These are phyloP conservation scores for Effrenium voratum DNA, from an alignment of 73 alveolate genomes.

Conservation along the genomic window DNA sequence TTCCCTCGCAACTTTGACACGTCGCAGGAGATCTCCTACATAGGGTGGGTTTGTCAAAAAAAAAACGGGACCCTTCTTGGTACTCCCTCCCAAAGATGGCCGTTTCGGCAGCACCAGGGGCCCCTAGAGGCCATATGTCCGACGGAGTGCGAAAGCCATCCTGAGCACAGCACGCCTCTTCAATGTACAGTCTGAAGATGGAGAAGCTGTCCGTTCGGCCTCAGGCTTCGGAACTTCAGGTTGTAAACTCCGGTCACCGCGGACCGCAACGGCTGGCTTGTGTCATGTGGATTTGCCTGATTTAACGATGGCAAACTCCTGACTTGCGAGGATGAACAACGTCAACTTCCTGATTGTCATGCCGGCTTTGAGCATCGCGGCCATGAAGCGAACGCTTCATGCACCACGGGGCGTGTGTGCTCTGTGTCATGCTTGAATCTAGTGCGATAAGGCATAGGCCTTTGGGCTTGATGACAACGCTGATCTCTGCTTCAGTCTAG, in stretches of 20 bases:
- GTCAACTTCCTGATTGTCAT: background rate
- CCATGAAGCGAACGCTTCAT: too few species aligned
- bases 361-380: background rate
- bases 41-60: too few species aligned
- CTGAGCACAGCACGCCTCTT: constrained; percentile 74
- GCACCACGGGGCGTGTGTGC: too few species aligned
- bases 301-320: background rate
- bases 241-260: background rate
- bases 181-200: constrained; percentile 81
- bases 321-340: background rate
- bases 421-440: too few species aligned
- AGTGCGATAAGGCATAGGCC: constrained; percentile 10
- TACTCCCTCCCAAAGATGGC: too few species aligned
- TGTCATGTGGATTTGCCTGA: too few species aligned
- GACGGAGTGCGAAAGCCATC: too few species aligned
- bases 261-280: background rate
- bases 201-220: constrained; percentile 78
- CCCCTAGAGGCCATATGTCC: too few species aligned
- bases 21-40: too few species aligned
- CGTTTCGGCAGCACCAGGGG: too few species aligned
- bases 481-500: constrained; percentile 73
- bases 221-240: background rate
- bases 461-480: constrained; percentile 60
- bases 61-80: too few species aligned
- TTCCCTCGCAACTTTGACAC: too few species aligned